Evolutionary conservation across 495 filamentous ascomycete species (phyloP).

Genomic region (Achaetomiella virescens): DNA sequence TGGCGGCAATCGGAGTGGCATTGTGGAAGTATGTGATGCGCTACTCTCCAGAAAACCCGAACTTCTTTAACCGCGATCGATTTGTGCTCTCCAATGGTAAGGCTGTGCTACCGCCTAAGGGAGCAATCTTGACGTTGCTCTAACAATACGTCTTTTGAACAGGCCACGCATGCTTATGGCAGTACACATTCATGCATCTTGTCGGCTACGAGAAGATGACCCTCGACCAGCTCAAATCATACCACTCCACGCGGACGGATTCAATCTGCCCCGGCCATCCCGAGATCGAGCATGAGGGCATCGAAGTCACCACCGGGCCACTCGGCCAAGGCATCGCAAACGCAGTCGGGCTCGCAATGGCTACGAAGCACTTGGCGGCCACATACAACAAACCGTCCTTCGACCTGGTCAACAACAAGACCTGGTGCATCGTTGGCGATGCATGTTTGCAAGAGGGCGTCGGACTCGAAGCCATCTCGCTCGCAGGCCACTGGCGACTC

Average conservation of each 20-base stretch:
- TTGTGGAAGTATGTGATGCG: slow-evolving; percentile 49
- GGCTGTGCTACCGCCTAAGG: neutral
- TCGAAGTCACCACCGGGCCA: slow-evolving; percentile 59
- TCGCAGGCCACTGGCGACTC: slow-evolving; percentile 50
- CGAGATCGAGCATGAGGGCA: slow-evolving; percentile 54
- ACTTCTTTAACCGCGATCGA: slow-evolving; percentile 48
- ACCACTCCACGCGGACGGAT: slow-evolving; percentile 48
- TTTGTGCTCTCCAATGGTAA: slow-evolving; percentile 49
- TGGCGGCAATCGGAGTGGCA: slow-evolving; percentile 50
- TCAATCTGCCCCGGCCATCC: slow-evolving; percentile 54
- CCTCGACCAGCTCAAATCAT: slow-evolving; percentile 54
- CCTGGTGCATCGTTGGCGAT: slow-evolving; percentile 55
- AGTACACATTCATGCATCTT: slow-evolving; percentile 54
- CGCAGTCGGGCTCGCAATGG: slow-evolving; percentile 55
- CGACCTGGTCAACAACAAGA: slow-evolving; percentile 44
- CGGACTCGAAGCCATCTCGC: slow-evolving; percentile 50
- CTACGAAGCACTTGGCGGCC: slow-evolving; percentile 50
- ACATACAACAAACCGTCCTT: slow-evolving; percentile 48
- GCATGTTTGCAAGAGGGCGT: slow-evolving; percentile 56
- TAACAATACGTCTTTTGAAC: neutral
- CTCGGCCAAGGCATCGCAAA: slow-evolving; percentile 57
- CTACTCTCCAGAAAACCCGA: slow-evolving; percentile 42
- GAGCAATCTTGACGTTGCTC: neutral
- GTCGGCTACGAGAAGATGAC: slow-evolving; percentile 55
- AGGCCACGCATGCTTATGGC: slow-evolving; percentile 55